Evolutionary conservation across 2,329 filamentous ascomycete genomes (phyloP).

Genomic region (Claviceps maximensis): DNA sequence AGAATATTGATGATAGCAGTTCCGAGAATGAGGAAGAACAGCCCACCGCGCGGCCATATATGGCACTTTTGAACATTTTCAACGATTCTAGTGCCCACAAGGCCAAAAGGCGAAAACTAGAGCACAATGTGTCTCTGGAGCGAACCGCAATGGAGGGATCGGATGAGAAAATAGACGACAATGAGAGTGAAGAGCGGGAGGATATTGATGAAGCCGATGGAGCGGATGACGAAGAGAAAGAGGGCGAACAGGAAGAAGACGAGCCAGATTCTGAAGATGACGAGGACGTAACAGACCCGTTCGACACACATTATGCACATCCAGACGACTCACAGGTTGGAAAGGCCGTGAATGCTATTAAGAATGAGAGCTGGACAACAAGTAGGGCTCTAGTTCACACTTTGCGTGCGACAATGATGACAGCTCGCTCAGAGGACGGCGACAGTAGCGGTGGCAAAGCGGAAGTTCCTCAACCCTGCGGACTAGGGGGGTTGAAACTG

Average conservation of each 20-base stretch:
- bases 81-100: conserved; percentile 30
- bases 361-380: conserved; percentile 37
- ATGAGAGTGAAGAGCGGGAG: conserved; percentile 24
- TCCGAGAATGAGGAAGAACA: conserved; percentile 32
- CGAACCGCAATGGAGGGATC: conserved; percentile 9
- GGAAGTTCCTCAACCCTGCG: conserved; percentile 18
- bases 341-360: conserved; percentile 35
- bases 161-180: conserved; percentile 15
- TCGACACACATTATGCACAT: conserved; percentile 65
- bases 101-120: conserved; percentile 45
- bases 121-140: conserved; percentile 19
- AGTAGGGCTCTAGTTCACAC: conserved; percentile 32
- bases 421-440: conserved; percentile 26
- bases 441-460: conserved; percentile 9
- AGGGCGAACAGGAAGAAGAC: conserved; percentile 12
- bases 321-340: conserved; percentile 49
- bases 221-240: conserved; percentile 9
- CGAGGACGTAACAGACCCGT: conserved; percentile 52
- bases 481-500: conserved; percentile 56
- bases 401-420: conserved; percentile 33
- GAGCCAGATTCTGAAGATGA: conserved; percentile 33
- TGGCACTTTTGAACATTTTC: conserved; percentile 45
- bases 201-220: conserved; percentile 14
- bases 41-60: conserved; percentile 35
- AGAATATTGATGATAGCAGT: conserved; percentile 23